These are phyloP conservation scores for Grifola frondosa DNA, from an alignment of 1,284 basidiomycete species.

Conservation along the genomic window DNA sequence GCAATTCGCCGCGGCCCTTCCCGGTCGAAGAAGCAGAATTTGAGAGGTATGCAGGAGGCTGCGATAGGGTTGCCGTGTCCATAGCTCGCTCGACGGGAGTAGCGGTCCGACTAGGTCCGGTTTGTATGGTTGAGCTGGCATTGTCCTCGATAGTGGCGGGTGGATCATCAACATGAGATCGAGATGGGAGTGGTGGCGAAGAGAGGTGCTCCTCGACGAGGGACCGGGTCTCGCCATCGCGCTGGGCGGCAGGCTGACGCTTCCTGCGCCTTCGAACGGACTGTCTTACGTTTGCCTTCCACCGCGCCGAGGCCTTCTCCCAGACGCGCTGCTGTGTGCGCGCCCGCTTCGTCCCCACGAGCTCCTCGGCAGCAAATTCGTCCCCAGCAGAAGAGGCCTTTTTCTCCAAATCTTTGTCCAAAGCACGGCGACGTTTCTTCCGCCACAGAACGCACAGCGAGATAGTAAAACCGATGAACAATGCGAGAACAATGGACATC, in stretches of 20 bases:
- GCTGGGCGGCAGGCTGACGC: slow-evolving; percentile 12
- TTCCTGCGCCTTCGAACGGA: slow-evolving; percentile 53
- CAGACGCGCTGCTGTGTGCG: slow-evolving; percentile 56
- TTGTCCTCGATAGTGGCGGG: too few species aligned
- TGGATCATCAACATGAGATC: too few species aligned
- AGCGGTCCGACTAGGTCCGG: too few species aligned
- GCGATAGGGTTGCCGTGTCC: too few species aligned
- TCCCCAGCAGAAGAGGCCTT: slow-evolving; percentile 37
- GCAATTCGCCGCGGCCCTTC: too few species aligned
- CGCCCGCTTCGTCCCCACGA: slow-evolving; percentile 41
- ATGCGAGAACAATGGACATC: slow-evolving; percentile 59
- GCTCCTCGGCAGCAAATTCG: slow-evolving; percentile 32
- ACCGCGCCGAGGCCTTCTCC: slow-evolving; percentile 59
- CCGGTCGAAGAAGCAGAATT: too few species aligned
- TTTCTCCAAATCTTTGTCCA: slow-evolving; percentile 35
- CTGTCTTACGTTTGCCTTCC: slow-evolving; percentile 59
- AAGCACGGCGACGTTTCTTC: slow-evolving; percentile 28
- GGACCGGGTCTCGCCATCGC: too few species aligned
- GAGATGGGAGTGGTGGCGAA: slow-evolving; percentile 1
- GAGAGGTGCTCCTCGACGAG: neutral
- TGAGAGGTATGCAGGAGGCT: too few species aligned
- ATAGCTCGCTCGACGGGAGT: too few species aligned
- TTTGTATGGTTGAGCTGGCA: too few species aligned
- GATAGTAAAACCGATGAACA: slow-evolving; percentile 56
- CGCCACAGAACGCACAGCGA: slow-evolving; percentile 60